A percentile compares a stretch with the other conserved stretches of the same genome.
phyloP scores from a whole-genome alignment of 2,329 filamentous ascomycete genomes.

The Purpureocillium lavendulum region DNA sequence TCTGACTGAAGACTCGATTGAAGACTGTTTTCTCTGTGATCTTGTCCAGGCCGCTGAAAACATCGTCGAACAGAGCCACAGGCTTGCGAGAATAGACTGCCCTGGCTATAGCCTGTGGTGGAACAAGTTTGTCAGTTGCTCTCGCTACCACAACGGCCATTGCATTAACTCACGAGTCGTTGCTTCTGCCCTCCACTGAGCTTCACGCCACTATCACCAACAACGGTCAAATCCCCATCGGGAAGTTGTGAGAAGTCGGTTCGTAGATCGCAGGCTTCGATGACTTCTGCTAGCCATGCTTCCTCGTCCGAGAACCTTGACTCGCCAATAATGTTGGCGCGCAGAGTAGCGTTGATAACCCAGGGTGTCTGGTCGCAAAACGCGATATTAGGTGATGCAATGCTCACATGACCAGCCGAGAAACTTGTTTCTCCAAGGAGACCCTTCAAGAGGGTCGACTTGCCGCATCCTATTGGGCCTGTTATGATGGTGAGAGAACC shows the following conservation, averaged over 20 bases:
- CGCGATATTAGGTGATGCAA: slow-evolving; percentile 14
- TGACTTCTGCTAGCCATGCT: slow-evolving; percentile 19
- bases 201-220: slow-evolving; percentile 23
- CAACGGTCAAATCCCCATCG: slow-evolving; percentile 14
- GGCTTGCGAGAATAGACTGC: slow-evolving; percentile 22
- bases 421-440: slow-evolving; percentile 18
- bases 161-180: slow-evolving; percentile 16
- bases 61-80: slow-evolving; percentile 28
- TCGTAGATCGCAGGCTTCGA: slow-evolving; percentile 24
- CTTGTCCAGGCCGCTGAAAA: slow-evolving; percentile 30
- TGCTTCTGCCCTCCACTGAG: slow-evolving; percentile 27
- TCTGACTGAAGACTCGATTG: slow-evolving; percentile 24
- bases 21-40: slow-evolving; percentile 33
- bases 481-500: slow-evolving; percentile 20
- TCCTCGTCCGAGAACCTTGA: slow-evolving; percentile 19
- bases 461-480: slow-evolving; percentile 22
- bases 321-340: slow-evolving; percentile 25
- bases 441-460: slow-evolving; percentile 21
- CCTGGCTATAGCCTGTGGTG: slow-evolving; percentile 19
- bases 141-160: too few relatives aligned
- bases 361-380: slow-evolving; percentile 23
- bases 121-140: too few relatives aligned
- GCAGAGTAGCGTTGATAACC: slow-evolving; percentile 23
- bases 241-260: slow-evolving; percentile 17
- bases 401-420: slow-evolving; percentile 11